A percentile compares a stretch with the other conserved stretches of the same genome.
Evolutionary conservation across 208 protist species (phyloP).

Genomic region (Wallacemonas sp.): DNA sequence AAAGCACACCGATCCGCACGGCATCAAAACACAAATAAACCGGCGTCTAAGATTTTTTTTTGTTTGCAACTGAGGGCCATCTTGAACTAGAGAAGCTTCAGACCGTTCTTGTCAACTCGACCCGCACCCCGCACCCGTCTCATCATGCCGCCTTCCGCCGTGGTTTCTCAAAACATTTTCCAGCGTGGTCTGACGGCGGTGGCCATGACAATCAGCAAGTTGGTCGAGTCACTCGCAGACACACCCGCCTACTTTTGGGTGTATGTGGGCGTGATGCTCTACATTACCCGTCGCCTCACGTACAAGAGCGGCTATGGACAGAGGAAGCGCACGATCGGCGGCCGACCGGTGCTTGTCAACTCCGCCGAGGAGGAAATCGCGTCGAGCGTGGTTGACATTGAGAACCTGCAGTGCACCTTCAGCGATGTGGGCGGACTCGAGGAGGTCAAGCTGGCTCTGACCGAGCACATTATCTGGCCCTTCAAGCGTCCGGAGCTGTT

Average conservation of each 20-base stretch:
- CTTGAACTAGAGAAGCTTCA: too few relatives aligned
- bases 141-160: neutral
- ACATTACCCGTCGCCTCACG: slow-evolving; percentile 50
- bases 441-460: slow-evolving; percentile 72
- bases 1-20: too few relatives aligned
- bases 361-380: slow-evolving; percentile 69
- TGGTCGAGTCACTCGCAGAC: slow-evolving; percentile 26
- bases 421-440: slow-evolving; percentile 73
- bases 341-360: slow-evolving; percentile 45
- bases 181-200: slow-evolving; percentile 1
- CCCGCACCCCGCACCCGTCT: too few relatives aligned
- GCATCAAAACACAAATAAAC: too few relatives aligned
- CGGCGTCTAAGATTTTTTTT: too few relatives aligned
- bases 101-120: too few relatives aligned
- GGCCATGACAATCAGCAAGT: slow-evolving; percentile 13
- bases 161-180: slow-evolving; percentile 11
- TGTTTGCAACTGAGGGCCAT: too few relatives aligned
- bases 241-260: slow-evolving; percentile 76
- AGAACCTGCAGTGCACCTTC: slow-evolving; percentile 66
- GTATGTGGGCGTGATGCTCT: slow-evolving; percentile 64
- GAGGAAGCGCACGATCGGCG: slow-evolving; percentile 50
- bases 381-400: slow-evolving; percentile 65
- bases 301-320: slow-evolving; percentile 42
- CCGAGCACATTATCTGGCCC: slow-evolving; percentile 87
- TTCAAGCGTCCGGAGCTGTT: slow-evolving; percentile 82